A percentile compares a stretch with the other conserved stretches of the same genome.
These are phyloP conservation scores for Nannizziopsis barbatae DNA, from an alignment of 2,329 filamentous ascomycete species.

Conservation along the genomic window DNA sequence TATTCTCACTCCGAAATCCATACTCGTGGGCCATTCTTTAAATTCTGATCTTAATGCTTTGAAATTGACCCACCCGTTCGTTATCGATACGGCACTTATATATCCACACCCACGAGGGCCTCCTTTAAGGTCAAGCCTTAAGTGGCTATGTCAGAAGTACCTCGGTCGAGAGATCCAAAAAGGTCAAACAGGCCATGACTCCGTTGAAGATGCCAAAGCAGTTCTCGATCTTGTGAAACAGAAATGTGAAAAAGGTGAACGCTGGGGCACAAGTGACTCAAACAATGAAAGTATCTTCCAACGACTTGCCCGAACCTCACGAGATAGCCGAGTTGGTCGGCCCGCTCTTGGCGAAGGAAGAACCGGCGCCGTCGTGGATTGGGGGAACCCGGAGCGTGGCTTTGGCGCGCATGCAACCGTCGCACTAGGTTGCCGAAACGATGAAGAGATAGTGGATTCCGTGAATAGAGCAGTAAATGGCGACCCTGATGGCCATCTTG, in stretches of 20 bases:
- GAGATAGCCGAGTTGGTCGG: constrained; percentile 25
- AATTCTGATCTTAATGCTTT: constrained; percentile 60
- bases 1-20: constrained; percentile 46
- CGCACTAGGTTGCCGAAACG: constrained; percentile 46
- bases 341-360: constrained; percentile 21
- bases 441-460: constrained; percentile 47
- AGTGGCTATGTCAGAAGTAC: constrained; percentile 79
- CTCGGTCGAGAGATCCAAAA: constrained; percentile 81
- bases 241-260: constrained; percentile 85
- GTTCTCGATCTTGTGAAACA: constrained; percentile 88
- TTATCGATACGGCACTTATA: constrained; percentile 81
- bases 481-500: constrained; percentile 32
- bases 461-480: constrained; percentile 44
- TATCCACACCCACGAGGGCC: constrained; percentile 85
- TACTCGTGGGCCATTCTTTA: constrained; percentile 40
- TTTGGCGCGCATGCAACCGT: constrained; percentile 47
- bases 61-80: constrained; percentile 77
- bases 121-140: constrained; percentile 80
- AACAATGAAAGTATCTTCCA: constrained; percentile 83
- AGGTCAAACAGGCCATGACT: constrained; percentile 69
- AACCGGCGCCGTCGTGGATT: constrained; percentile 62
- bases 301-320: constrained; percentile 51
- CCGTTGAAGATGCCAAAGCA: constrained; percentile 80
- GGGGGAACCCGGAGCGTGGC: constrained; percentile 63
- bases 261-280: constrained; percentile 70